phyloP scores from a whole-genome alignment of 306 rosid genomes.

The Chamaecrista fasciculata region DNA sequence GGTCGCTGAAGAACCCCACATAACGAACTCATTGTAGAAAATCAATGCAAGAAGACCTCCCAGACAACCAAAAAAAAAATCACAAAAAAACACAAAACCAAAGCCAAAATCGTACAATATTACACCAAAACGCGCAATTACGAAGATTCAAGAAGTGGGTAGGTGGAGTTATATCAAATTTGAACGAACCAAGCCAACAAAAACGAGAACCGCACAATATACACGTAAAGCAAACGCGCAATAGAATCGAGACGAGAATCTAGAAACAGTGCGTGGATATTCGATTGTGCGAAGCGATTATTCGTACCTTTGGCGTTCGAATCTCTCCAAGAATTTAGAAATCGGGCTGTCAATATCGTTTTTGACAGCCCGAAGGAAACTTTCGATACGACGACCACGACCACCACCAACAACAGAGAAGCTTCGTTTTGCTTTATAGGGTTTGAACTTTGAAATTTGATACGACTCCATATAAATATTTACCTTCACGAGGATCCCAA shows the following conservation, averaged over 20 bases:
- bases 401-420: conserved; percentile 6
- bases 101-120: too few relatives aligned
- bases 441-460: not conserved
- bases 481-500: not conserved
- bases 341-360: conserved; percentile 61
- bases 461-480: not conserved
- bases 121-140: too few relatives aligned
- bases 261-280: conserved; percentile 34
- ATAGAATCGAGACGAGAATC: conserved; percentile 2
- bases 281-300: conserved; percentile 32
- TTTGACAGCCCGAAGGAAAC: conserved; percentile 59
- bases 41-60: conserved; percentile 27
- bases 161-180: conserved; percentile 32
- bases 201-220: not conserved
- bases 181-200: conserved; percentile 12
- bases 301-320: conserved; percentile 42
- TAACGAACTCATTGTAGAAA: conserved; percentile 63
- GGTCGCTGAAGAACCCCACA: conserved; percentile 86
- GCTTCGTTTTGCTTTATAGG: not conserved
- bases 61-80: conserved; percentile 22
- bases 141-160: conserved; percentile 9
- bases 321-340: conserved; percentile 32
- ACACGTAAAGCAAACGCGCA: conserved; percentile 40
- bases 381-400: not conserved
- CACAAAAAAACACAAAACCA: conserved; percentile 5